A percentile compares a stretch with the other conserved stretches of the same genome.
phyloP scores from a whole-genome alignment of 1,139 yeast genomes.

The Geotrichum histeridarum region DNA sequence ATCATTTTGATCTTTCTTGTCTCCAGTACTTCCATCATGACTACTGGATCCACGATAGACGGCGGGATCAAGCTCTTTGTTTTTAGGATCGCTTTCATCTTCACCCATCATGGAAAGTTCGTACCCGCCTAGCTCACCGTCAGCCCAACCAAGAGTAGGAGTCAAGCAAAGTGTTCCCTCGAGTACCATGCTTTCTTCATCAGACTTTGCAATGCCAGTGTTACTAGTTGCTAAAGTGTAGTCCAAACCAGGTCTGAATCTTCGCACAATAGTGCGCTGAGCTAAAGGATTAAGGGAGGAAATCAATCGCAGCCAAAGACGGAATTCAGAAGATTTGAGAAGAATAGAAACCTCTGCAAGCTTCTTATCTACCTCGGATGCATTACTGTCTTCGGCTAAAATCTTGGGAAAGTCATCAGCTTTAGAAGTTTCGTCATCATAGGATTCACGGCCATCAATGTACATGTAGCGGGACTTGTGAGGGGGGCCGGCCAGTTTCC shows the following conservation, averaged over 20 bases:
- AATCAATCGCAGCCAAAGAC: constrained; percentile 61
- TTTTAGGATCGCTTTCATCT: constrained; percentile 41
- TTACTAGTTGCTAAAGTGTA: constrained; percentile 80
- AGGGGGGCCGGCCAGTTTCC: constrained; percentile 94
- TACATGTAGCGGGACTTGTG: constrained; percentile 87
- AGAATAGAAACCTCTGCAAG: constrained; percentile 55
- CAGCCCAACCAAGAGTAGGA: constrained; percentile 77
- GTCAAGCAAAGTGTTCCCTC: constrained; percentile 76
- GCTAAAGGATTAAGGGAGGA: constrained; percentile 63
- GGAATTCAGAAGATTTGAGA: constrained; percentile 57
- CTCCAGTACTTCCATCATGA: constrained; percentile 14
- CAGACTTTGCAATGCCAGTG: background rate
- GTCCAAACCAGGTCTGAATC: constrained; percentile 94
- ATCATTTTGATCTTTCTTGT: constrained; percentile 36
- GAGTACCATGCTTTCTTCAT: constrained; percentile 33
- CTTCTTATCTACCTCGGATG: constrained; percentile 28
- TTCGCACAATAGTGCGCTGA: constrained; percentile 66
- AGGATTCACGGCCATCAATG: constrained; percentile 43
- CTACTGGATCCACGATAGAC: constrained; percentile 37
- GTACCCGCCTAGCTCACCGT: constrained; percentile 90
- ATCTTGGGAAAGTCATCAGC: constrained; percentile 23
- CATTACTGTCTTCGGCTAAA: background rate
- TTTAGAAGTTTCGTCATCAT: constrained; percentile 17
- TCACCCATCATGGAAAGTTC: constrained; percentile 72
- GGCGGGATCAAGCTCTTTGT: constrained; percentile 44